Base-by-base conservation (phyloP, 768 basidiomycete genomes). In the Termitomyces sp. region DNA sequence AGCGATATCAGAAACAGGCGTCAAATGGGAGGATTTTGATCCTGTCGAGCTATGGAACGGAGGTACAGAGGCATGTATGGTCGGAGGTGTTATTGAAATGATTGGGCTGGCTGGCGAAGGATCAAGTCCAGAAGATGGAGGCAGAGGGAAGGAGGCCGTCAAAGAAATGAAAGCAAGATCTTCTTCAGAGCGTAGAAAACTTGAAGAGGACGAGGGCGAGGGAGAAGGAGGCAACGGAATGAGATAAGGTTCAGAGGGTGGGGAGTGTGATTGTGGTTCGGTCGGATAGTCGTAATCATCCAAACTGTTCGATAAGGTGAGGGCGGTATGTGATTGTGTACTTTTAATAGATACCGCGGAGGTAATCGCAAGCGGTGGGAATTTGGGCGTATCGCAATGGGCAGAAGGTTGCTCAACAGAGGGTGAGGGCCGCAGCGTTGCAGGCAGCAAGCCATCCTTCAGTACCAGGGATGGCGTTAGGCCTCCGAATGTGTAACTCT, bases 401-500 rank as follows among this genome's bases (percentile, higher is more conserved):
- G 26, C 7, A 32, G 20, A 20, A 6, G 36, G 52, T 54, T 37
- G 44, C 16, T 55, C 36, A 32, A 30, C 26, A 32, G 27, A 39
- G 37, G 30, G 27, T 22, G 61, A 61, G 5, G 63, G 57, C 10
- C 53, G 55, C 5, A 59, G 56, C 2, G 61, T 55, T 63, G 7
- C 60, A 57, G 9, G 53, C 12, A 12, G 24, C 22, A n/a, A 20
- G 14, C n/a, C 58, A 46, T 64, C 63, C 30, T 34, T 36, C 22
- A 36, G 48, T 47, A 1, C 27, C n/a, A 18, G 8, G 42, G 50
- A 42, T 20, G 49, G 13, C 32, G 56, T 20, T 10, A 34, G 12
- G 18, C 30, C 67, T 22, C 74, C 72, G 59, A 78, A 77, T 48
- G 70, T 73, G 69, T 77, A 71, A 51, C 57, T 58, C 26, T 69